Evolutionary conservation across 202 grass and related monocot genomes (phyloP).

Genomic region (Saccharum hybrid): DNA sequence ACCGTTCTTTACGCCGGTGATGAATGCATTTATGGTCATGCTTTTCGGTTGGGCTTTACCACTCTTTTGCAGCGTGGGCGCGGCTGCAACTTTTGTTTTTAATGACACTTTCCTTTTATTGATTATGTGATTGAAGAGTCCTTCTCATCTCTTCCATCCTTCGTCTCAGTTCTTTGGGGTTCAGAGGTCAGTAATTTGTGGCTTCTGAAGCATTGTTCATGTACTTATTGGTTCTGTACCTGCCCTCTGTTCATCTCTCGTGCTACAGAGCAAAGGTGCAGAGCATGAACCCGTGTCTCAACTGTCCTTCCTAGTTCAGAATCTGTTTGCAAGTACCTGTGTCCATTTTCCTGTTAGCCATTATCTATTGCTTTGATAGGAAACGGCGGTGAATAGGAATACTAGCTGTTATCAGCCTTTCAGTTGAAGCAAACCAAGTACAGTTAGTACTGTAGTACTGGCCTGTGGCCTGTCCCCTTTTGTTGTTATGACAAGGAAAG

Average conservation of each 20-base stretch:
- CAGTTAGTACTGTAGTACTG: conserved; percentile 32
- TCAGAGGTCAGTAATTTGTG: conserved; percentile 7
- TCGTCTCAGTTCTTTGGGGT: background rate
- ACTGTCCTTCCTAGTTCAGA: conserved; percentile 24
- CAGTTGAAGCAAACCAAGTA: conserved; percentile 48
- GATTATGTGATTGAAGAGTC: background rate
- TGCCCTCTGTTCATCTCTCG: conserved; percentile 28
- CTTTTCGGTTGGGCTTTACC: conserved; percentile 37
- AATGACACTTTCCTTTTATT: conserved; percentile 18
- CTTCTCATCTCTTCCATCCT: background rate
- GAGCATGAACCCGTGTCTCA: conserved; percentile 5
- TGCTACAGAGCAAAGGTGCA: background rate
- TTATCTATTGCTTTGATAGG: conserved; percentile 5
- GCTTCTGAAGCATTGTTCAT: conserved; percentile 4
- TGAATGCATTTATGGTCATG: conserved; percentile 55
- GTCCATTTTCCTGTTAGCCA: background rate
- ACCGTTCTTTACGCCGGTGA: conserved; percentile 45
- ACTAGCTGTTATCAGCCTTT: background rate
- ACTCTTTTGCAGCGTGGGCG: conserved; percentile 47
- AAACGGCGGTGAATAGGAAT: conserved; percentile 4
- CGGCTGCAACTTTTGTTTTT: conserved; percentile 40
- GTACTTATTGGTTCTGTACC: background rate
- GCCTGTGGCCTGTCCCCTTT: background rate
- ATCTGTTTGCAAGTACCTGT: conserved; percentile 22
- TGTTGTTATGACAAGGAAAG: conserved; percentile 30